Percentiles rank a stretch among this genome's conserved stretches.
Conservation (phyloP, 1,139 yeast genomes). For the Lodderomyces metapsilosis region DNA sequence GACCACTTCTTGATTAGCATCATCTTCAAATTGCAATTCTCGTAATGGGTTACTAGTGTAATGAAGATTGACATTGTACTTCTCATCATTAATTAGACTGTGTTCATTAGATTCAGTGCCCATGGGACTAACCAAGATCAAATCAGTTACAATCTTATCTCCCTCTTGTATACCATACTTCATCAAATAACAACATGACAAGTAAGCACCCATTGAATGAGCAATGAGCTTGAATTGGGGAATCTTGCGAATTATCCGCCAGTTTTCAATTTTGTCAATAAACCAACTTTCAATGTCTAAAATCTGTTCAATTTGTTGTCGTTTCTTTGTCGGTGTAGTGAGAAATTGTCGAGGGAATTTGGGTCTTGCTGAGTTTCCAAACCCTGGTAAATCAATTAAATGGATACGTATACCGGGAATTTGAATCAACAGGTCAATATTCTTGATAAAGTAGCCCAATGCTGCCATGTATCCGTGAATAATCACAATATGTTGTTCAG, state of each 20-base stretch:
- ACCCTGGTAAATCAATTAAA: constrained; percentile 44
- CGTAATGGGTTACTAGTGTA: constrained; percentile 25
- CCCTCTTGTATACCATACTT: constrained; percentile 28
- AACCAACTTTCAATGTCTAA: constrained; percentile 43
- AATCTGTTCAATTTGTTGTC: constrained; percentile 31
- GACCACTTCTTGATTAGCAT: constrained; percentile 19
- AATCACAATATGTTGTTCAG: constrained; percentile 28
- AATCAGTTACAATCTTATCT: constrained; percentile 24
- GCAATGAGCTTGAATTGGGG: constrained; percentile 31
- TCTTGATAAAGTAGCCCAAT: constrained; percentile 42
- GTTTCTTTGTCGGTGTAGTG: constrained; percentile 20
- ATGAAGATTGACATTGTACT: constrained; percentile 35
- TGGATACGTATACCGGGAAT: constrained; percentile 35
- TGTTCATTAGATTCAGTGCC: constrained; percentile 42
- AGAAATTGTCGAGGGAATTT: constrained; percentile 34
- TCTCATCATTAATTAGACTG: constrained; percentile 34
- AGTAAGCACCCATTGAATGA: constrained; percentile 49
- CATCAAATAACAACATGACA: constrained; percentile 40
- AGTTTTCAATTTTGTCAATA: constrained; percentile 38
- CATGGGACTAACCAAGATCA: constrained; percentile 44
- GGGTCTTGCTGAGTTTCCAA: constrained; percentile 46
- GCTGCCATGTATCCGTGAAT: constrained; percentile 52
- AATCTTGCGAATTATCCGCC: constrained; percentile 31
- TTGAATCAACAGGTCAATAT: constrained; percentile 33
- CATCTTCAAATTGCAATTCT: constrained; percentile 23